Conservation (phyloP, 495 filamentous ascomycete species). For the Xylaria sp. region DNA sequence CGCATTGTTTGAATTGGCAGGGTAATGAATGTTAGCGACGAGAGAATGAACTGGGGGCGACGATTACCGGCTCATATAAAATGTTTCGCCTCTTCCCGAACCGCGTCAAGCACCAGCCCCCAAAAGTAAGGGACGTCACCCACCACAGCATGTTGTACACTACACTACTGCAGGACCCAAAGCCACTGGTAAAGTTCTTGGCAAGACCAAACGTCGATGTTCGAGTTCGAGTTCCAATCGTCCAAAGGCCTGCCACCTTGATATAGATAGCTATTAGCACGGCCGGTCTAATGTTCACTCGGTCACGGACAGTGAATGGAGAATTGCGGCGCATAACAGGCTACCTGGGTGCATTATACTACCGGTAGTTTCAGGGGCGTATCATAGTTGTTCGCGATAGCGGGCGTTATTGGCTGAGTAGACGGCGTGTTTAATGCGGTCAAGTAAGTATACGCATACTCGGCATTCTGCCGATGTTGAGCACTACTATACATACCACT, state of each 20-base stretch:
- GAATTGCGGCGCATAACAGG: neutral
- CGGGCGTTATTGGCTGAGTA: neutral
- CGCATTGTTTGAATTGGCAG: neutral
- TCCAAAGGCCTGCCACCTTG: neutral
- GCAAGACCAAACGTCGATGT: neutral
- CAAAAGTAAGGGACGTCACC: neutral
- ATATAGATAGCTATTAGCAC: neutral
- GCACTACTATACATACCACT: neutral
- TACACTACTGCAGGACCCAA: slow-evolving; percentile 17
- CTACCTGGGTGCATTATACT: neutral
- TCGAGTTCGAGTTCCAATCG: neutral
- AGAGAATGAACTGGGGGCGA: neutral
- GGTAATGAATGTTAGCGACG: neutral
- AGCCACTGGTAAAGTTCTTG: neutral
- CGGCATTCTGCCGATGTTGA: neutral
- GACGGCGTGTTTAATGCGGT: neutral
- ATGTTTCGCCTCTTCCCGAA: slow-evolving; percentile 18
- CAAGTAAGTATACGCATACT: neutral
- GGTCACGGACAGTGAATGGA: slow-evolving; percentile 1
- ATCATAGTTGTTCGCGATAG: slow-evolving; percentile 16
- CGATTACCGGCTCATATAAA: slow-evolving; percentile 13
- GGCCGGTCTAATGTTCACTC: neutral
- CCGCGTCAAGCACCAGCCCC: neutral
- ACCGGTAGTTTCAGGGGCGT: slow-evolving; percentile 1
- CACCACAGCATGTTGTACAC: slow-evolving; percentile 1